Base-by-base conservation (phyloP, 2,329 filamentous ascomycete species). In the Claviceps citrina region DNA sequence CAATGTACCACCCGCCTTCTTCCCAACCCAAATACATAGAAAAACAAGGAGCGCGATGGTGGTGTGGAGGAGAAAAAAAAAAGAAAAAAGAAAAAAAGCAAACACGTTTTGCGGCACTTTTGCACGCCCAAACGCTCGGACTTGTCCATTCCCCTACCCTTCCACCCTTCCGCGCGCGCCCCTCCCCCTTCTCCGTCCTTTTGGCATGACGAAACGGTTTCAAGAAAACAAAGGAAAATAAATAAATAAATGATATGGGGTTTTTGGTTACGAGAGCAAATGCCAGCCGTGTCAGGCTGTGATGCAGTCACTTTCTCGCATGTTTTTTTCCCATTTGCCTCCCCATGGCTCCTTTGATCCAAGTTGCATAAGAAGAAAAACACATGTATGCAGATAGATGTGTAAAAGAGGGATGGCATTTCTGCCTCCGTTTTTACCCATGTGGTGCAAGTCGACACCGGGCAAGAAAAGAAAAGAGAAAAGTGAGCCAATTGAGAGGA, bases 311-410 rank as follows among this genome's bases (percentile, higher is more conserved):
- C 27, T 28, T 28, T 41, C 26, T 38, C 31, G 19, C 15, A 30
- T 38, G 38, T 25, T 34, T 43, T 41, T 36, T 25, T 15, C 13
- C 18, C 10, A 3, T 34, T 36, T 30, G 16, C 18, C 34, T 38
- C 35, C 7, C 24, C 24, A 10, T 31, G 16, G 35, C 33, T 30
- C 36, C 39, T 44, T 44, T 38, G 35, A 41, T 43, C 39, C 31
- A 44, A 45, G 20, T 36, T 36, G 30, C 39, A 44, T 37, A 40
- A 32, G 19, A 38, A 41, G 36, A 43, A n/a, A n/a, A n/a, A n/a
- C n/a, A n/a, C n/a, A n/a, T 22, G 36, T 40, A 36, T 31, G 36
- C 26, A 20, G 15, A 31, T 25, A 30, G 36, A 30, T 10, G 19
- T 19, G 25, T 19, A 15, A 20, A 20, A 20, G 24, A 26, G 20